A percentile compares a stretch with the other conserved stretches of the same genome.
Evolutionary conservation across 768 basidiomycete species (phyloP).

Genomic region (Macrolepiota albuminosa): DNA sequence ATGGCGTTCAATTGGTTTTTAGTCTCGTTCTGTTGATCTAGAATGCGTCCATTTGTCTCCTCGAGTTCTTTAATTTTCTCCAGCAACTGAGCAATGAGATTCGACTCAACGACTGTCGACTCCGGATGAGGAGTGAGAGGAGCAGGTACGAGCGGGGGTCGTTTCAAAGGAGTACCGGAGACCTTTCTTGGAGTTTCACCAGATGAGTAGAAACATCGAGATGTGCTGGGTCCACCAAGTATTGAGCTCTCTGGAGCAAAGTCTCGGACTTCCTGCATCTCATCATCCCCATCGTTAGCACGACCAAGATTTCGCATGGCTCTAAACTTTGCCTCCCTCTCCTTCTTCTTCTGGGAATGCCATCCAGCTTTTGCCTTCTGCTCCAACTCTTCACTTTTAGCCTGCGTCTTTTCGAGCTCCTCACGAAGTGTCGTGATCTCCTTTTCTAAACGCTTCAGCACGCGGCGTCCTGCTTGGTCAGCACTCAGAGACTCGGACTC

Average conservation of each 20-base stretch:
- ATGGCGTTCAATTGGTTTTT: constrained; percentile 58
- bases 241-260: constrained; percentile 58
- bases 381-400: constrained; percentile 66
- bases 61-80: constrained; percentile 76
- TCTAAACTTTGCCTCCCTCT: constrained; percentile 49
- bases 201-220: constrained; percentile 24
- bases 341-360: constrained; percentile 42
- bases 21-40: constrained; percentile 60
- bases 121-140: constrained; percentile 27
- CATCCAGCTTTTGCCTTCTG: constrained; percentile 49
- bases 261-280: constrained; percentile 34
- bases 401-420: constrained; percentile 74
- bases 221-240: constrained; percentile 28
- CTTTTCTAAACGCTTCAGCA: constrained; percentile 68
- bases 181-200: constrained; percentile 17
- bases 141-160: constrained; percentile 8
- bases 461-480: constrained; percentile 64
- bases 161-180: constrained; percentile 13
- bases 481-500: constrained; percentile 64
- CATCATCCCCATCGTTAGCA: constrained; percentile 23
- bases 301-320: constrained; percentile 42
- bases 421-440: constrained; percentile 73
- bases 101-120: constrained; percentile 50
- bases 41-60: constrained; percentile 62
- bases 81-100: constrained; percentile 66